A percentile compares a stretch with the other conserved stretches of the same genome.
Conservation (phyloP, 2,329 filamentous ascomycete genomes). For the Metarhizium robertsii region DNA sequence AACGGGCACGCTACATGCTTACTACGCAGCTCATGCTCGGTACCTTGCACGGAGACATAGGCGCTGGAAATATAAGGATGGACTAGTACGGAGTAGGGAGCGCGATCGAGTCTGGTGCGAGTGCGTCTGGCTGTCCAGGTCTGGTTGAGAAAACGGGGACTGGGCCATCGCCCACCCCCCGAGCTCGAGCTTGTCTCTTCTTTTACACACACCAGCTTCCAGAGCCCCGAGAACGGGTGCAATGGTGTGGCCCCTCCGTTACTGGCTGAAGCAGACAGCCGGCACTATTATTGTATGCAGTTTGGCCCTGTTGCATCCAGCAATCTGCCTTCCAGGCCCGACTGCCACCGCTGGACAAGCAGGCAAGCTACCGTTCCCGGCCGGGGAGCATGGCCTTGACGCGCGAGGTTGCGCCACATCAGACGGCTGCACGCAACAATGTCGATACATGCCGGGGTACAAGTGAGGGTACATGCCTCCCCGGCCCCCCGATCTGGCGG, state of each 20-base stretch:
- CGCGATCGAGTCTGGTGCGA: not conserved
- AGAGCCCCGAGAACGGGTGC: not conserved
- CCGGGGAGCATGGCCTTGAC: not conserved
- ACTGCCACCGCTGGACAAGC: not conserved
- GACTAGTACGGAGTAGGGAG: not conserved
- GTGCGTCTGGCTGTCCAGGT: not conserved
- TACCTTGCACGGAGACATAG: not conserved
- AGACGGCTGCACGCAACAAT: slow-evolving; percentile 2
- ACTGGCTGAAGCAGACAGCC: not conserved
- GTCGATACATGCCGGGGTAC: not conserved
- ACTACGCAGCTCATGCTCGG: too few relatives aligned
- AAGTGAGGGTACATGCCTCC: not conserved
- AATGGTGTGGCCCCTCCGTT: not conserved
- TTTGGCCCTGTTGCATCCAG: not conserved
- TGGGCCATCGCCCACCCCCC: not conserved
- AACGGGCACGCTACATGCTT: too few relatives aligned
- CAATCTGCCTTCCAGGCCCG: not conserved
- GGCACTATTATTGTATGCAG: not conserved
- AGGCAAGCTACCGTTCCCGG: slow-evolving; percentile 5
- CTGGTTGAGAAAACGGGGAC: not conserved
- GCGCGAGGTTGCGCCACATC: slow-evolving; percentile 12
- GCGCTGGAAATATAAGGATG: not conserved
- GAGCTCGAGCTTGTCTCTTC: slow-evolving; percentile 1
- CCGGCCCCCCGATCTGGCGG: not conserved
- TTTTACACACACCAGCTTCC: not conserved